Evolutionary conservation across 306 rosid species (phyloP), one percentile per base, ranked within the genome.

Genomic region (Pterocarpus macrocarpus): DNA sequence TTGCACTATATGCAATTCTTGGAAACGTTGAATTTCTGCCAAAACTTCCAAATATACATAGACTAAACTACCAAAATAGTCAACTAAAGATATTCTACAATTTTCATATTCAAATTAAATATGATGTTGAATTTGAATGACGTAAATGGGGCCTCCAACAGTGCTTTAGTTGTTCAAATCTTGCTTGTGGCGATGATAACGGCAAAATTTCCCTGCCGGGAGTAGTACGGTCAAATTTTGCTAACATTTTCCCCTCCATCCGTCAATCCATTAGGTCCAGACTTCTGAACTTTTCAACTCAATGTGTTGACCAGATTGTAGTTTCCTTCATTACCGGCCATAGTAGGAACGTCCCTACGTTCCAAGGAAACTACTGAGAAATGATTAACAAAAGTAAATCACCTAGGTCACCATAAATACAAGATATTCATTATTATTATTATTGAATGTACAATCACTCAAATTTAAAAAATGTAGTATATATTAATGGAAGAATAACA

Each of bases 401-500:
- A 61, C 33, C 17, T 71, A 14, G 14, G 52, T 39, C 66, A 34
- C 34, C 34, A 32, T 56, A 34, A 52, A 34, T 35, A 64, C 17
- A 55, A 11, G 4, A 30, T 36, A 33, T 14, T 28, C 1, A 11
- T 35, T 53, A 1, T 16, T 33, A 4, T 8, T 0, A 15, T 6
- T 58, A 17, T 56, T 11, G 30, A 22, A 56, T 16, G 17, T 16
- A 39, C 67, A 56, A 41, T 22, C 53, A 57, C n/a, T 30, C 39
- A 16, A 28, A 28, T 43, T 49, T 34, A 28, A 32, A 32, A 62
- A 15, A 11, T 47, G 56, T 5, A 45, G 59, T 43, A 12, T 41
- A 59, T 75, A 55, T 55, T 12, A 47, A 49, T 47, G 32, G 69
- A 74, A 41, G 79, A 12, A 17, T 35, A 36, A 73, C 68, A 28